A percentile compares a stretch with the other conserved stretches of the same genome.
Conservation (phyloP, 805 yeast species). For the Ogataea kodamae region DNA sequence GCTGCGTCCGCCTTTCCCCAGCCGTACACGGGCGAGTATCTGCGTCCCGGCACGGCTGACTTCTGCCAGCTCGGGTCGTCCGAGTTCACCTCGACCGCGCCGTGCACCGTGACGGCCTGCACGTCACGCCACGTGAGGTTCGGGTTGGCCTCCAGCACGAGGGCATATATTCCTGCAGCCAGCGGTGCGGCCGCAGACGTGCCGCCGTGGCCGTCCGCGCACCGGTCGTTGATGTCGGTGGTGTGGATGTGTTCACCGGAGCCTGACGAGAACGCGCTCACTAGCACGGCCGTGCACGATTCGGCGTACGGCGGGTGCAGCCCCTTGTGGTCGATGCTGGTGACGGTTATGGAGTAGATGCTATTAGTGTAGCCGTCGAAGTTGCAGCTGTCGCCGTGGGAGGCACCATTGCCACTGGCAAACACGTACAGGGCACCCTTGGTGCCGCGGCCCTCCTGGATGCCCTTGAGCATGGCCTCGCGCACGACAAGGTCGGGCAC, state of each 20-base stretch:
- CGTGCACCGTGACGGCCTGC: constrained; percentile 74
- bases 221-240: constrained; percentile 67
- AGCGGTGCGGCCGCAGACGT: constrained; percentile 99
- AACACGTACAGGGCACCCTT: constrained; percentile 90
- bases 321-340: constrained; percentile 87
- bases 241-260: constrained; percentile 87
- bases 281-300: constrained; percentile 91
- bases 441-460: constrained; percentile 72
- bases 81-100: constrained; percentile 66
- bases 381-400: constrained; percentile 82
- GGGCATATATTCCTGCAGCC: constrained; percentile 92
- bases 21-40: constrained; percentile 84
- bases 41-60: constrained; percentile 57
- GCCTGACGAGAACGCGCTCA: constrained; percentile 89
- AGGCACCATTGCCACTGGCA: constrained; percentile 94
- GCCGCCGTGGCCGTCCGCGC: constrained; percentile 84
- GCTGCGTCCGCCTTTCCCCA: constrained; percentile 90
- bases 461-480: constrained; percentile 81
- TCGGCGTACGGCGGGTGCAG: constrained; percentile 88
- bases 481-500: constrained; percentile 77
- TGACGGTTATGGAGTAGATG: constrained; percentile 90
- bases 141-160: constrained; percentile 81
- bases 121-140: constrained; percentile 92
- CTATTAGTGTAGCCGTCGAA: constrained; percentile 97
- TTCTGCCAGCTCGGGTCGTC: constrained; percentile 70